phyloP scores from a whole-genome alignment of 805 yeast genomes.

The Schwanniomyces polymorphus region DNA sequence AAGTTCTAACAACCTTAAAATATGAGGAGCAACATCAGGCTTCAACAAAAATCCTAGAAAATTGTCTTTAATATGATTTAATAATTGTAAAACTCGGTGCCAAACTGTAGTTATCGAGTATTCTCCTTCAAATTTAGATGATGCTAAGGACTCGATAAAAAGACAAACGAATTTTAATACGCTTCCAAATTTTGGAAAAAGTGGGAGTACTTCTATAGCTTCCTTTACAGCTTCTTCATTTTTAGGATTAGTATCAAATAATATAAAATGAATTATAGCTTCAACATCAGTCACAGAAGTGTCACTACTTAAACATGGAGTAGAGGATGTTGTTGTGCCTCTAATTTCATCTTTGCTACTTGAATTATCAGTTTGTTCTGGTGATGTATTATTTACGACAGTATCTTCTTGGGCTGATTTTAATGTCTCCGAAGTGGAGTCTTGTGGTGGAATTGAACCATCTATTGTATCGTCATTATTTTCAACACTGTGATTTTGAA shows the following conservation, averaged over 20 bases:
- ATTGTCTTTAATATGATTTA: slow-evolving; percentile 54
- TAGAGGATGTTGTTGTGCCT: neutral
- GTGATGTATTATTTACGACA: neutral
- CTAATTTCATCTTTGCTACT: neutral
- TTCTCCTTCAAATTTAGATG: slow-evolving; percentile 15
- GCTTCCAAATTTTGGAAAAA: slow-evolving; percentile 33
- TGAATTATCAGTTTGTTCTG: neutral
- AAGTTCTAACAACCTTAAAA: slow-evolving; percentile 50
- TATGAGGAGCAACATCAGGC: slow-evolving; percentile 55
- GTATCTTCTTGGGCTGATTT: neutral
- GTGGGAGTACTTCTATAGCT: slow-evolving; percentile 29
- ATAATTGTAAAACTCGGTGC: slow-evolving; percentile 52
- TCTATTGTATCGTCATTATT: neutral
- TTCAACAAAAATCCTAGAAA: slow-evolving; percentile 74
- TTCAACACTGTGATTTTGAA: neutral
- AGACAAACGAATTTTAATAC: slow-evolving; percentile 20
- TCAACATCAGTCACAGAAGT: slow-evolving; percentile 58
- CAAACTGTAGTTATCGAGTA: slow-evolving; percentile 31
- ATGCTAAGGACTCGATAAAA: slow-evolving; percentile 6
- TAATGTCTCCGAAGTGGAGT: neutral
- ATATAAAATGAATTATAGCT: slow-evolving; percentile 71
- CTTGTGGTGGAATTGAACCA: neutral
- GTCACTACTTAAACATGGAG: slow-evolving; percentile 14
- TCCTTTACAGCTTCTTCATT: slow-evolving; percentile 14
- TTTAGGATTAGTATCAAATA: slow-evolving; percentile 26